A percentile compares a stretch with the other conserved stretches of the same genome.
Evolutionary conservation across 2,329 filamentous ascomycete species (phyloP).

Genomic region (Fusarium sp.): DNA sequence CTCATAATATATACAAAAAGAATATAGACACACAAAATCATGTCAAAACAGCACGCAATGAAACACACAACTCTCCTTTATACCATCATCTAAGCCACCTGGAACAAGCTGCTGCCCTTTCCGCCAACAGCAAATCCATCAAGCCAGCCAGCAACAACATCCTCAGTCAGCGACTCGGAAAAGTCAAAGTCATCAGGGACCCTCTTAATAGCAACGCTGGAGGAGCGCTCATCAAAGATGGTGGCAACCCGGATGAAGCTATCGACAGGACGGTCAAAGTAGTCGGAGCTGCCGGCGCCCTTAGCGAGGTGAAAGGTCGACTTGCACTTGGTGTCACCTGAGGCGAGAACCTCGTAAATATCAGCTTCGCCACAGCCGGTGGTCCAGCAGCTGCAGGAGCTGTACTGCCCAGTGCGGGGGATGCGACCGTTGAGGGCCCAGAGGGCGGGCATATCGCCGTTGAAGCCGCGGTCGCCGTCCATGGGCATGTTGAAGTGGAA

Average conservation of each 20-base stretch:
- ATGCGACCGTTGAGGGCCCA: constrained; percentile 83
- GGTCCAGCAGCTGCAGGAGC: constrained; percentile 78
- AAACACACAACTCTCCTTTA: neutral
- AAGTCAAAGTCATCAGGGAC: constrained; percentile 58
- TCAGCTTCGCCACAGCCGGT: constrained; percentile 80
- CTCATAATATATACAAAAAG: constrained; percentile 18
- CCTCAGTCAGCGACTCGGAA: constrained; percentile 51
- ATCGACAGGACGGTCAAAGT: constrained; percentile 73
- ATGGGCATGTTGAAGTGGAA: constrained; percentile 80
- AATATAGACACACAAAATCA: constrained; percentile 6
- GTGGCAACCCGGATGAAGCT: constrained; percentile 72
- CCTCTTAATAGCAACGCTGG: constrained; percentile 67
- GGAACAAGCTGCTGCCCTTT: constrained; percentile 40
- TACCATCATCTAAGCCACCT: constrained; percentile 10
- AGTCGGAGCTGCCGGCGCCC: constrained; percentile 76
- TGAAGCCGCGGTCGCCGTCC: constrained; percentile 63
- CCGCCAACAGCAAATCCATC: constrained; percentile 22
- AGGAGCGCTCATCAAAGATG: constrained; percentile 65
- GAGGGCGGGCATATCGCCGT: constrained; percentile 77
- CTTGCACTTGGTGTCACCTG: constrained; percentile 75
- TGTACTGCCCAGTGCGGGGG: constrained; percentile 77
- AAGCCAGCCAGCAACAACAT: constrained; percentile 53
- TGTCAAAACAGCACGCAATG: neutral
- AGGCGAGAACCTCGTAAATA: constrained; percentile 76
- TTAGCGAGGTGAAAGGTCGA: constrained; percentile 75